Conservation (phyloP, 345 rosid genomes). For the Eucalyptus urophylla region DNA sequence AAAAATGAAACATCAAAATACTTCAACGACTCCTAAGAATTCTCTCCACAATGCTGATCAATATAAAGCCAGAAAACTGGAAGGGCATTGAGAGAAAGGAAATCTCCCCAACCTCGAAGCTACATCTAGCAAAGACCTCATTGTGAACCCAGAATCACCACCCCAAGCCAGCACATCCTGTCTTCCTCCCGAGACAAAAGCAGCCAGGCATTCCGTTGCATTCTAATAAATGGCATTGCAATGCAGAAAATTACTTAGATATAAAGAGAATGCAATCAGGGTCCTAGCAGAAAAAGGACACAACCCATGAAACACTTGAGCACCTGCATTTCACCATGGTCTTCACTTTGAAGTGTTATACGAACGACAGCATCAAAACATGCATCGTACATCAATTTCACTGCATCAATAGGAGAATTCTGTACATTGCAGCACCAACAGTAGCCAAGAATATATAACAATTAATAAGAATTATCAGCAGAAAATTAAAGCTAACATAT, state of each 20-base stretch:
- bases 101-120: slow-evolving; percentile 56
- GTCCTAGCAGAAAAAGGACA: not conserved
- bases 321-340: slow-evolving; percentile 95
- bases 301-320: not conserved
- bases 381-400: slow-evolving; percentile 55
- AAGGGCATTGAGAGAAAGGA: not conserved
- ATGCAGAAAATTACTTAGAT: not conserved
- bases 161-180: slow-evolving; percentile 77
- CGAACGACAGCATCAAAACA: slow-evolving; percentile 73
- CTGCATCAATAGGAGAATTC: slow-evolving; percentile 72
- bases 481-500: not conserved
- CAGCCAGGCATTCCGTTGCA: slow-evolving; percentile 87
- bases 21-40: not conserved
- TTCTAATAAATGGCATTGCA: slow-evolving; percentile 43
- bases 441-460: slow-evolving; percentile 33
- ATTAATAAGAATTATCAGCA: not conserved
- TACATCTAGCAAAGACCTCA: slow-evolving; percentile 89
- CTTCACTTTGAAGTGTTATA: slow-evolving; percentile 70
- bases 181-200: slow-evolving; percentile 64
- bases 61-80: not conserved
- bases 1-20: not conserved
- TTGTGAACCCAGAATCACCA: slow-evolving; percentile 57
- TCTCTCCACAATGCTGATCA: not conserved
- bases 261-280: not conserved
- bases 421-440: slow-evolving; percentile 38